Evolutionary conservation across 1,139 yeast genomes (phyloP).

Genomic region (Blastobotrys elegans): DNA sequence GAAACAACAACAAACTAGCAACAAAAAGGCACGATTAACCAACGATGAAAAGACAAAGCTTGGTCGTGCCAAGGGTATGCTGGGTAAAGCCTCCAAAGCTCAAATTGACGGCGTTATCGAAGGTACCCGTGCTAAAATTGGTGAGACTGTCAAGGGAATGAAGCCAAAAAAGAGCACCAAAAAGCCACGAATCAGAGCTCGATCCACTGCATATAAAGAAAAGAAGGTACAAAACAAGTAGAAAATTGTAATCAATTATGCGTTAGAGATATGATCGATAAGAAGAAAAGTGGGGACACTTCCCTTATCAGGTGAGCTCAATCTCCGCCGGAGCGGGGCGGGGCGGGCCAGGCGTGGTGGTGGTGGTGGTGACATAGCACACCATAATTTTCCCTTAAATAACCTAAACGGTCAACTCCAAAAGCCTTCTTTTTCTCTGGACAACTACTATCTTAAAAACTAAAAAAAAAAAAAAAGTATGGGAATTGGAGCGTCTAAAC

Average conservation of each 20-base stretch:
- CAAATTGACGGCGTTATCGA: constrained; percentile 60
- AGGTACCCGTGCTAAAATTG: constrained; percentile 78
- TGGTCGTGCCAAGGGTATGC: constrained; percentile 70
- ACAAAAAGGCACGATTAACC: constrained; percentile 26
- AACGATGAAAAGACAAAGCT: constrained; percentile 60
- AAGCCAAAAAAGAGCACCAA: constrained; percentile 30
- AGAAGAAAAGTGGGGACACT: too few species aligned
- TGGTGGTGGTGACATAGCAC: too few species aligned
- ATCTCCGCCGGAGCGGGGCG: too few species aligned
- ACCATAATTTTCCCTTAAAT: too few species aligned
- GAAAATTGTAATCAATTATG: not conserved
- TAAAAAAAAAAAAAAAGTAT: not conserved
- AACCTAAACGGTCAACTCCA: too few species aligned
- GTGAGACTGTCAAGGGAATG: constrained; percentile 42
- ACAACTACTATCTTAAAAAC: not conserved
- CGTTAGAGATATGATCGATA: too few species aligned
- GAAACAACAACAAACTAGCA: constrained; percentile 19
- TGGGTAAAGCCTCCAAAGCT: constrained; percentile 77
- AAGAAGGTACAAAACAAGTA: constrained; percentile 22
- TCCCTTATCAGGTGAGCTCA: too few species aligned
- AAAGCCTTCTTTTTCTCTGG: not conserved
- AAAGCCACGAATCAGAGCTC: constrained; percentile 63
- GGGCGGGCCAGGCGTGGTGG: too few species aligned
- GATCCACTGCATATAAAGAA: constrained; percentile 52
- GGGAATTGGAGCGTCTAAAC: not conserved